Conservation (phyloP, 2,329 filamentous ascomycete species). For the Alternaria rosae region DNA sequence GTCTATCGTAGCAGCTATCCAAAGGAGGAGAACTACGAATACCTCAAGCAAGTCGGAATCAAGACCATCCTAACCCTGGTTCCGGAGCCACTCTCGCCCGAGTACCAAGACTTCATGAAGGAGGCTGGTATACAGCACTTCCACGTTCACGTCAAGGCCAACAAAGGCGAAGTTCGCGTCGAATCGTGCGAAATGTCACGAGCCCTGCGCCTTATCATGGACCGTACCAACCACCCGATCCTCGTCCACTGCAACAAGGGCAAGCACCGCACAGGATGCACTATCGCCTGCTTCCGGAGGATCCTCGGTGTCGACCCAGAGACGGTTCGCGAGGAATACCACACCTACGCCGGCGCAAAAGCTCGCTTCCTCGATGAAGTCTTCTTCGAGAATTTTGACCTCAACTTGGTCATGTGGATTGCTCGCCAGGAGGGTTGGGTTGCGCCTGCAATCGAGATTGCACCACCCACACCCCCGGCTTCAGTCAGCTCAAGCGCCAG, state of each 20-base stretch:
- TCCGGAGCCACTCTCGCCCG: slow-evolving; percentile 56
- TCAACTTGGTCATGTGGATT: slow-evolving; percentile 51
- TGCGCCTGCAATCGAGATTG: slow-evolving; percentile 18
- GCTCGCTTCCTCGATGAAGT: slow-evolving; percentile 56
- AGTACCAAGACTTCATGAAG: slow-evolving; percentile 67
- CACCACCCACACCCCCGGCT: slow-evolving; percentile 34
- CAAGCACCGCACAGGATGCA: slow-evolving; percentile 89
- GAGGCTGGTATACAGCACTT: slow-evolving; percentile 74
- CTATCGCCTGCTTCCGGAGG: slow-evolving; percentile 81
- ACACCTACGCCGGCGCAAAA: slow-evolving; percentile 63
- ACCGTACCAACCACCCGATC: slow-evolving; percentile 78
- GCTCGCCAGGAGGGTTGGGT: slow-evolving; percentile 45
- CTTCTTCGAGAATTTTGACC: slow-evolving; percentile 56
- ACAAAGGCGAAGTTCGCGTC: slow-evolving; percentile 70
- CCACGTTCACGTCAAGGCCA: slow-evolving; percentile 82
- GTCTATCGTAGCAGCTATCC: slow-evolving; percentile 88
- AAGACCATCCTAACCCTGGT: slow-evolving; percentile 78
- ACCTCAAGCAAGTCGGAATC: slow-evolving; percentile 71
- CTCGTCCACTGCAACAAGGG: slow-evolving; percentile 94
- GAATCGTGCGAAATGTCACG: slow-evolving; percentile 65
- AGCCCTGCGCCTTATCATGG: slow-evolving; percentile 75
- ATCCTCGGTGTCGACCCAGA: slow-evolving; percentile 68
- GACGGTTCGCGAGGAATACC: slow-evolving; percentile 76
- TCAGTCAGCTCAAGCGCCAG: slow-evolving; percentile 22
- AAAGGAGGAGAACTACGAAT: slow-evolving; percentile 71